These are phyloP conservation scores for Urostyla sp. DNA, from an alignment of 73 alveolate genomes.

Conservation along the genomic window DNA sequence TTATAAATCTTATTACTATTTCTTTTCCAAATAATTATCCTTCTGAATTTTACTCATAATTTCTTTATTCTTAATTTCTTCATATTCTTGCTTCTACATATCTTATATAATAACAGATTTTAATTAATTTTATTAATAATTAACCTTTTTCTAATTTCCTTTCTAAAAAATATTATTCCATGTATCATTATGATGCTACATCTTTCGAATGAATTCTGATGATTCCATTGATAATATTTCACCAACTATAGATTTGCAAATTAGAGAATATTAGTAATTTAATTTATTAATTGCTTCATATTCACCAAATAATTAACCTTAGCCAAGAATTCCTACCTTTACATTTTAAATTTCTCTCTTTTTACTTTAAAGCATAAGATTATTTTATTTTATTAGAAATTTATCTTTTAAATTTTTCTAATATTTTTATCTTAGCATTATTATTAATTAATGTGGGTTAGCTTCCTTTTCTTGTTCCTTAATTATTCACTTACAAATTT, in stretches of 20 bases:
- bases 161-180: background rate
- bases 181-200: background rate
- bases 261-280: conserved; percentile 28
- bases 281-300: conserved; percentile 16
- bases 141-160: background rate
- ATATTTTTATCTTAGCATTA: conserved; percentile 22
- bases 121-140: too few relatives aligned
- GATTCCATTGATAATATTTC: conserved; percentile 4
- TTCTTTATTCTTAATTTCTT: background rate
- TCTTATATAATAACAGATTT: background rate
- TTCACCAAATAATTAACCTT: conserved; percentile 58
- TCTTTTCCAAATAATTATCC: background rate
- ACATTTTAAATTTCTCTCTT: background rate
- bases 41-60: background rate
- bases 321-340: conserved; percentile 16
- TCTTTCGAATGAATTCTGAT: conserved; percentile 49
- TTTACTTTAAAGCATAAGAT: background rate
- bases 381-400: background rate
- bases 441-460: background rate
- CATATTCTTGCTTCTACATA: background rate
- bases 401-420: conserved; percentile 28
- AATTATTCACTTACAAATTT: background rate
- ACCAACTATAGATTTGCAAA: conserved; percentile 20
- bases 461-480: background rate
- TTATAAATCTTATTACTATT: too few relatives aligned